Base-by-base conservation (phyloP, 2,329 filamentous ascomycete species). In the Colletotrichum sansevieriae region DNA sequence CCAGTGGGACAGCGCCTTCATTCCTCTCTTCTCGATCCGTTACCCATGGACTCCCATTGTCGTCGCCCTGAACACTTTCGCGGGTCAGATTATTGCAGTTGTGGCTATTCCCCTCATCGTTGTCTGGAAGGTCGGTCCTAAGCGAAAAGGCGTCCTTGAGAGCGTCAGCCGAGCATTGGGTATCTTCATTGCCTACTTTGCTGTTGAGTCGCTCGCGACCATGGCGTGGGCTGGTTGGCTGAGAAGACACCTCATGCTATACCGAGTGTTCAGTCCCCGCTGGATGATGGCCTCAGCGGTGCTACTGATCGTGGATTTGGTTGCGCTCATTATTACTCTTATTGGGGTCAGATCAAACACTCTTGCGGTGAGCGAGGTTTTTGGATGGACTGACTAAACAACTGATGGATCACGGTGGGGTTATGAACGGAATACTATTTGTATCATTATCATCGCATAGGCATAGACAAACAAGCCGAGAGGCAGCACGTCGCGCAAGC, bases 1-100 rank as follows among this genome's bases (percentile, higher is more conserved):
- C 76, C 96, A 99, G 77, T 99, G 96, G 96, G 96, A 99, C 81
- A 88, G 89, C 20, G 95, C 94, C 3, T 99, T 99, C 81, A 93
- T 99, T 72, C 92, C 95, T 0, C 86, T 98, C 8, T 89, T 91
- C 67, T 89, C 88, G 6, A 88, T 99, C 71, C 88, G 88, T 65
- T 98, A 99, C 80, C 96, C 96, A 1, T 98, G 93, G 92, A 92
- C 90, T 0, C 95, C 95, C 0, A 76, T 98, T 2, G 84, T 96
- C 25, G 89, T 99, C 41, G 82, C 89, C 1, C 85, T 97, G 69
- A 99, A 98, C 83, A 94, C 92, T 0, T 97, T 96, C 74, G 95
- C 92, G 9, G 91, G 93, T 0, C 95, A 97, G 78, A 94, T 98
- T 68, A 83, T 98, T 1, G 92, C 93, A 44, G 92, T 90, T 2